These are phyloP conservation scores for Nissolia schottii DNA, from an alignment of 306 rosid species.

Conservation along the genomic window DNA sequence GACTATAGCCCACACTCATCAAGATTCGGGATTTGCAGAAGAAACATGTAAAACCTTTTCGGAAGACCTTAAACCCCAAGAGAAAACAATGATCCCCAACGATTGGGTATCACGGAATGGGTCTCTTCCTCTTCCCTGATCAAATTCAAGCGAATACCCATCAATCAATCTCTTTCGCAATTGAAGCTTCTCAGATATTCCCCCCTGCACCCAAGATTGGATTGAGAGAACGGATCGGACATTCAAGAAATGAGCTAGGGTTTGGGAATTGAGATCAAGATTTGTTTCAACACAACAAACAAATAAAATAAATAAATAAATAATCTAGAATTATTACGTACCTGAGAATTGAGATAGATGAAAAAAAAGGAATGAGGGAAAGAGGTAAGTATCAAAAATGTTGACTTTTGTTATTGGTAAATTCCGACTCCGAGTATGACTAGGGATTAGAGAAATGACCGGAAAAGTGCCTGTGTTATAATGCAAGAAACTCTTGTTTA, in stretches of 20 bases:
- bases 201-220: not conserved
- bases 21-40: conserved; percentile 29
- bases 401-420: conserved; percentile 26
- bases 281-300: not conserved
- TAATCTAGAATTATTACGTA: conserved; percentile 19
- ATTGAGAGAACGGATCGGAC: not conserved
- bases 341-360: conserved; percentile 56
- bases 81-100: not conserved
- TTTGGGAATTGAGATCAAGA: conserved; percentile 29
- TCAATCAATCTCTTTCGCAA: conserved; percentile 2
- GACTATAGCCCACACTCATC: conserved; percentile 2
- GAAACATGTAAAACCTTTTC: conserved; percentile 27
- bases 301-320: not conserved
- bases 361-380: not conserved
- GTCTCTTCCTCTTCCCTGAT: no score
- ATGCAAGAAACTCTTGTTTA: no score
- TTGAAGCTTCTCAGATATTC: not conserved
- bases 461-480: not conserved
- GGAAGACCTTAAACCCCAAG: conserved; percentile 27
- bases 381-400: conserved; percentile 15
- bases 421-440: not conserved
- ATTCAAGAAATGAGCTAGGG: conserved; percentile 43
- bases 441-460: conserved; percentile 2
- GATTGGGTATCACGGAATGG: not conserved
- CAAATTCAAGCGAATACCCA: no score